Evolutionary conservation across 2,329 filamentous ascomycete species (phyloP).

Genomic region (Exophiala spinifera): DNA sequence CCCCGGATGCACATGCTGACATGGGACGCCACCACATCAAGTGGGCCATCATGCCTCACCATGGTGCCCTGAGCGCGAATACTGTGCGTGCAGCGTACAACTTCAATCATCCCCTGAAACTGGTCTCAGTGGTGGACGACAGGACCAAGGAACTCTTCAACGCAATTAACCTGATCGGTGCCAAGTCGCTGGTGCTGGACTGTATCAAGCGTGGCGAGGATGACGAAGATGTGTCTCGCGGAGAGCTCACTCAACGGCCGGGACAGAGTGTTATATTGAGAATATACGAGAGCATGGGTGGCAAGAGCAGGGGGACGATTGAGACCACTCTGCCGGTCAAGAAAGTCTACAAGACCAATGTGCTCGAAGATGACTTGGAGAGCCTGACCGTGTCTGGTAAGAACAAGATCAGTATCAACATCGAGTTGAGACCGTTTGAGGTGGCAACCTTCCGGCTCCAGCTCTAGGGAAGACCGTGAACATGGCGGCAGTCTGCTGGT

Average conservation of each 20-base stretch:
- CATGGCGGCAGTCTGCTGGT: too few relatives aligned
- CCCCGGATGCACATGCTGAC: slow-evolving; percentile 87
- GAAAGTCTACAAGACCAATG: slow-evolving; percentile 76
- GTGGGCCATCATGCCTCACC: slow-evolving; percentile 86
- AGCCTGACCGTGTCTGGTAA: slow-evolving; percentile 53
- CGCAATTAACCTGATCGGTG: slow-evolving; percentile 66
- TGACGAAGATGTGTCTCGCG: slow-evolving; percentile 64
- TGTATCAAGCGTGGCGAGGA: slow-evolving; percentile 91
- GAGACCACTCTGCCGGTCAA: slow-evolving; percentile 67
- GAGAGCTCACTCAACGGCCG: slow-evolving; percentile 60
- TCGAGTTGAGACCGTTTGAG: slow-evolving; percentile 76
- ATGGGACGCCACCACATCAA: slow-evolving; percentile 87
- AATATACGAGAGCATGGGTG: slow-evolving; percentile 85
- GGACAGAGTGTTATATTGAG: slow-evolving; percentile 79
- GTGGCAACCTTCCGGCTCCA: slow-evolving; percentile 74
- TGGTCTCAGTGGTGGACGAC: slow-evolving; percentile 32
- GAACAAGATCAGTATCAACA: slow-evolving; percentile 48
- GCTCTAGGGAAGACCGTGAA: slow-evolving; percentile 35
- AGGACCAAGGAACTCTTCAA: slow-evolving; percentile 32
- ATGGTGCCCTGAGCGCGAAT: slow-evolving; percentile 64
- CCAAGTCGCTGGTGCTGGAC: slow-evolving; percentile 72
- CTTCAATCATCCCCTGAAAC: slow-evolving; percentile 75
- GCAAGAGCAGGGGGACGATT: slow-evolving; percentile 70
- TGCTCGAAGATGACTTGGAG: slow-evolving; percentile 82
- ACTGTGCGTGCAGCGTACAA: slow-evolving; percentile 83